Evolutionary conservation across 768 basidiomycete species (phyloP), one percentile per base, ranked within the genome.

Genomic region (Zangia roseola): DNA sequence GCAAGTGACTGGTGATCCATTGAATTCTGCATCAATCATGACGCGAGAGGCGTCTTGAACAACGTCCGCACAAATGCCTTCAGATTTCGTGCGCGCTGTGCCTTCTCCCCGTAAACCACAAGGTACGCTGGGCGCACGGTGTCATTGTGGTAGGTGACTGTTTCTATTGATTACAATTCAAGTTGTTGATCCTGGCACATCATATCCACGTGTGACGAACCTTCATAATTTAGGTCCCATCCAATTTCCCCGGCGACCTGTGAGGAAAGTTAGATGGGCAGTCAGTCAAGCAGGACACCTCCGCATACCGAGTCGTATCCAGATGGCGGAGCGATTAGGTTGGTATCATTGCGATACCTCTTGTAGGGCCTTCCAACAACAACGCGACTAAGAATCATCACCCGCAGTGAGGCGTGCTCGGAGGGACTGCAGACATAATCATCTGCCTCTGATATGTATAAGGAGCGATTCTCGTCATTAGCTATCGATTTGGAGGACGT

Each of bases 161-260:
- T 84, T 62, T 86, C 84, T 68, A 43, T 36, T 8, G n/a, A 55
- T 24, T 37, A 41, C n/a, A n/a, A n/a, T n/a, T 31, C 31, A 16
- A 31, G 7, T 31, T 16, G 13, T 31, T 31, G 6, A 31, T 6
- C 14, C 14, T 16, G 31, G 14, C 7, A 31, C 31, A 31, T 16
- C 6, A 5, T 28, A 28, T 10, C 2, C 2, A 28, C 12, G 7
- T 21, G 8, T 4, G 16, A 63, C 65, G 21, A 40, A 63, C 66
- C 66, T 62, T 81, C 82, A 50, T 84, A 85, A 59, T 85, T 86
- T 41, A 86, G 66, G 59, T 83, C 81, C 33, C 65, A 68, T 2
- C 84, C 84, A n/a, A 83, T 84, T 52, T 79, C 73, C 4, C 84
- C 84, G 8, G 79, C 66, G 19, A 86, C 71, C 83, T 85, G 48